Percentiles rank a stretch among this genome's conserved stretches.
Evolutionary conservation across 2,329 filamentous ascomycete species (phyloP).

Genomic region (Claviceps digitariae): DNA sequence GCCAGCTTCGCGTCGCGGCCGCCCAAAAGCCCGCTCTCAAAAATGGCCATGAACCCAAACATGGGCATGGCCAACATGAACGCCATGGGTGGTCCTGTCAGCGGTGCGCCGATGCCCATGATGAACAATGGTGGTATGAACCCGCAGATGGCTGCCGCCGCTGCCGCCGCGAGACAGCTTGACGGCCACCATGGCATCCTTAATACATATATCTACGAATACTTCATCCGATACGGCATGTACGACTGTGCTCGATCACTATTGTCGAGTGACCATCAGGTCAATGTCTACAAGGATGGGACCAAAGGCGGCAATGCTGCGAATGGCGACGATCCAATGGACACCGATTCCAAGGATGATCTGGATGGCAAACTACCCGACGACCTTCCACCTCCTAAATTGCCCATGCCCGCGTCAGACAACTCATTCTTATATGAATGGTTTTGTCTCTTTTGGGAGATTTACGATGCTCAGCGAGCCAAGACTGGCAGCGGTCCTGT

Average conservation of each 20-base stretch:
- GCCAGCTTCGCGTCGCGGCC: conserved; percentile 6
- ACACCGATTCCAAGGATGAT: conserved; percentile 71
- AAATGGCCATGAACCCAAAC: conserved; percentile 43
- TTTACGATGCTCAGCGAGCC: conserved; percentile 70
- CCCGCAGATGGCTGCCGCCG: conserved; percentile 20
- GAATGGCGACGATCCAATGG: conserved; percentile 67
- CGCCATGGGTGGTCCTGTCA: conserved; percentile 54
- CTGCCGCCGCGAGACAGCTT: conserved; percentile 22
- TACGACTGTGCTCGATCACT: conserved; percentile 70
- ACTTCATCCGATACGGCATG: conserved; percentile 77
- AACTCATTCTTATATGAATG: conserved; percentile 90
- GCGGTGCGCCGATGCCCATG: conserved; percentile 46
- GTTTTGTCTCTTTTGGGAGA: conserved; percentile 97
- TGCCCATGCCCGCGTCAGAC: conserved; percentile 50
- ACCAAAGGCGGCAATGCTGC: conserved; percentile 54
- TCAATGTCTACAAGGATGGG: conserved; percentile 56
- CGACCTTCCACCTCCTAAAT: conserved; percentile 64
- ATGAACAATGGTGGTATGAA: conserved; percentile 43
- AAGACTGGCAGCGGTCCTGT: conserved; percentile 51
- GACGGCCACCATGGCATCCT: conserved; percentile 43
- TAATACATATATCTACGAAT: conserved; percentile 85
- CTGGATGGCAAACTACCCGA: conserved; percentile 60
- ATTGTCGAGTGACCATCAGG: conserved; percentile 49
- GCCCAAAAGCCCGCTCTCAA: conserved; percentile 6
- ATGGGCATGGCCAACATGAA: conserved; percentile 55